Evolutionary conservation across 768 basidiomycete genomes (phyloP), one percentile per base, ranked within the genome.

Genomic region (Rhizopogon vesiculosus): DNA sequence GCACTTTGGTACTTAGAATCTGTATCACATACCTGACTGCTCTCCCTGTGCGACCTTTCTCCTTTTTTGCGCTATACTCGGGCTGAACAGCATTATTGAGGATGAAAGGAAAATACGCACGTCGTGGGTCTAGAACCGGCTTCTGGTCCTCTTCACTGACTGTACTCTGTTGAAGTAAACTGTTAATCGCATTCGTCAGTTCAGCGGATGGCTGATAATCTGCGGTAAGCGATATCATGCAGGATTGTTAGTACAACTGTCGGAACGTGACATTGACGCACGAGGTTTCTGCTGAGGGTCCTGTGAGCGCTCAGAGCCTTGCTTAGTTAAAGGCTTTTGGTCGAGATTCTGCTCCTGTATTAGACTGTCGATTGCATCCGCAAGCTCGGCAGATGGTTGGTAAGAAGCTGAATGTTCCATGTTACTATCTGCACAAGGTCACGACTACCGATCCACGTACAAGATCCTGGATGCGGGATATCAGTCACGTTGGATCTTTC

Each of bases 351-450:
- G 48, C 22, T 49, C 19, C 15, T 16, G 19, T 3, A 49, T 35
- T 16, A 25, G 15, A 38, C 19, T 50, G 9, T 54, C 45, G 5
- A 61, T 40, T 15, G 62, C 59, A 1, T 65, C 51, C 6, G 56
- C 2, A 12, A 61, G 56, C 7, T 56, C 56, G 40, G 42, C 40
- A 3, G 61, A 63, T 8, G 56, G 59, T 31, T 39, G 38, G 10
- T 61, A 58, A 9, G 48, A 38, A 35, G 48, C 16, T 22, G 48
- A 19, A 19, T 49, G 7, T n/a, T 13, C 35, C 29, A 38, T 1
- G 22, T 54, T 25, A 48, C 13, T 5, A 5, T 54, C 2, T 48
- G n/a, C 22, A 5, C 41, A 51, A 38, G 25, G 51, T 29, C 38
- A 55, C 9, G n/a, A 39, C 29, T 10, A 52, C 50, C 7, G 1